Evolutionary conservation across 495 filamentous ascomycete species (phyloP).

Genomic region (Podospora bellae-mahoneyi): DNA sequence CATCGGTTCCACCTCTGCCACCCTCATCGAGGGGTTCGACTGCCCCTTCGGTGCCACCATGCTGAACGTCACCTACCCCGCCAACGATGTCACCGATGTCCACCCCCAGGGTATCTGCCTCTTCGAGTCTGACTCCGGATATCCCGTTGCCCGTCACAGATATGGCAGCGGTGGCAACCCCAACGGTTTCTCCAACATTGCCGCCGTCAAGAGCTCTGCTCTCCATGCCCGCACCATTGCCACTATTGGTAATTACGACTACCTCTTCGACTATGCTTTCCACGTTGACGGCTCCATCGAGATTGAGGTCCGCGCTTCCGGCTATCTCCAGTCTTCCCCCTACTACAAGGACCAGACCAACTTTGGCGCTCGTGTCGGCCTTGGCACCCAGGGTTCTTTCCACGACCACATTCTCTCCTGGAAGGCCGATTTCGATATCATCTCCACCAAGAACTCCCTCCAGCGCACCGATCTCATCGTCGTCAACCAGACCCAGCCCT

Average conservation of each 20-base stretch:
- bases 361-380: slow-evolving; percentile 50
- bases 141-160: slow-evolving; percentile 47
- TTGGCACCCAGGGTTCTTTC: slow-evolving; percentile 45
- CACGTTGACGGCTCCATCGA: slow-evolving; percentile 55
- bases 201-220: slow-evolving; percentile 43
- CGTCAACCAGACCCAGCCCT: slow-evolving; percentile 45
- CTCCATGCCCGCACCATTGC: slow-evolving; percentile 46
- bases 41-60: slow-evolving; percentile 51
- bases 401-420: slow-evolving; percentile 55
- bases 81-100: slow-evolving; percentile 33
- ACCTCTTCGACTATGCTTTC: slow-evolving; percentile 49
- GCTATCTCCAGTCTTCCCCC: slow-evolving; percentile 49
- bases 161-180: slow-evolving; percentile 30
- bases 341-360: slow-evolving; percentile 47
- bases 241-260: slow-evolving; percentile 57
- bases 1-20: slow-evolving; percentile 42
- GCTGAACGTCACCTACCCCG: slow-evolving; percentile 40
- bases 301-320: slow-evolving; percentile 53
- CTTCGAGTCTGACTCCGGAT: slow-evolving; percentile 50
- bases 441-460: slow-evolving; percentile 47
- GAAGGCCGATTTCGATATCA: slow-evolving; percentile 55
- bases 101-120: slow-evolving; percentile 48
- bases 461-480: slow-evolving; percentile 41
- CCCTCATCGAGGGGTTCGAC: slow-evolving; percentile 52
- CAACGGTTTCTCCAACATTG: slow-evolving; percentile 40